Base-by-base conservation (phyloP, 768 basidiomycete species). In the Lactarius psammicola region DNA sequence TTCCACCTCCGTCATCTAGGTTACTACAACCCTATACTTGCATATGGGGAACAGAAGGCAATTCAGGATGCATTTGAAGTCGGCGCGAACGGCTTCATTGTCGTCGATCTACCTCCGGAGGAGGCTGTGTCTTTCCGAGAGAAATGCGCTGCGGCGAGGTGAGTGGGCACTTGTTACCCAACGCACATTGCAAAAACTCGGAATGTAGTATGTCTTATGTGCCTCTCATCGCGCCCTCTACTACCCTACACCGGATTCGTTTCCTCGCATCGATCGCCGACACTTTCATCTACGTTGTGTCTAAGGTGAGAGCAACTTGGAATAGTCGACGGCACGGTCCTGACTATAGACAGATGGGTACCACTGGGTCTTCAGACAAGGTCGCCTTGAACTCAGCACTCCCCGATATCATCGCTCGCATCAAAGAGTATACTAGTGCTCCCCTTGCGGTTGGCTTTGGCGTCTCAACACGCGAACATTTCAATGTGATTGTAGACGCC, bases 281-380 rank as follows among this genome's bases (percentile, higher is more conserved):
- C 76, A 88, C 89, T 2, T 98, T 99, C 81, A 94, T 99, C 68
- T 99, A 99, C 75, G 87, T 99, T 56, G 95, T 98, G n/a, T 97
- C 95, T 56, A 96, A 94, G 81, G 94, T 91, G 44, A 77, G 69
- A 31, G 40, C 20, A 26, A 26, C 56, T 56, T n/a, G 44, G 44
- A 38, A 2, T 18, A 9, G 23, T 18, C 38, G 34, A 31, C 34
- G 9, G n/a, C 28, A 26, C 44, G 26, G 51, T 42, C 28, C 65
- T 59, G 17, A 63, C 53, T 31, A 34, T 10, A 49, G 49, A n/a
- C 46, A 90, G 93, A 99, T 99, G 97, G 97, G 97, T 17, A 97
- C 94, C 1, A 99, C 97, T 1, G 97, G 97, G 34, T 97, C 96
- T 9, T 91, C 92, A 2, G 87, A 84, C 53, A 78, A 83, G 49